These are phyloP conservation scores for Caloboletus inedulis DNA, from an alignment of 1,284 basidiomycete genomes.

Conservation along the genomic window DNA sequence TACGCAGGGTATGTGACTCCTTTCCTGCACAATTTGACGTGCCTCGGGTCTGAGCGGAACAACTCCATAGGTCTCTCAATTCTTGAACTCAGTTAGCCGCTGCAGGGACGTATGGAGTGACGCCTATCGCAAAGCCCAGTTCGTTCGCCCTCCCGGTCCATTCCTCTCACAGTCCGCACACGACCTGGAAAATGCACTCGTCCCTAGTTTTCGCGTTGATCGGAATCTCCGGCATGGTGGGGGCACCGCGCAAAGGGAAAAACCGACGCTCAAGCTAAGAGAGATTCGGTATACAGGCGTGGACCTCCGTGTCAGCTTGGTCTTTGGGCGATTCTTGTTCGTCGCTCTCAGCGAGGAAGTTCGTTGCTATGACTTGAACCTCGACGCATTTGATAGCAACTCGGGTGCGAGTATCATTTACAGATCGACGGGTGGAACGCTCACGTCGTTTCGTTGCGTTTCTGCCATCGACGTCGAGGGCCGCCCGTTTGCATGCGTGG, in stretches of 20 bases:
- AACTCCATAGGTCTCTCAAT: constrained; percentile 17
- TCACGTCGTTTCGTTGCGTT: constrained; percentile 12
- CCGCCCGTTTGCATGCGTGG: constrained; percentile 16
- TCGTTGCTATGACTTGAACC: constrained; percentile 20
- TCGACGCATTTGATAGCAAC: constrained; percentile 13
- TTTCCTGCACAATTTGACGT: not conserved
- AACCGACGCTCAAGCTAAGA: not conserved
- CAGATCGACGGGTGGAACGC: not conserved
- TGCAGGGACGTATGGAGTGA: constrained; percentile 16
- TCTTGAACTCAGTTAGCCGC: constrained; percentile 6
- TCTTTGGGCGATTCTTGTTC: constrained; percentile 22
- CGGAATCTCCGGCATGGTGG: constrained; percentile 4
- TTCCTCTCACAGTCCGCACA: constrained; percentile 14
- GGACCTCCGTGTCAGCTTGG: not conserved
- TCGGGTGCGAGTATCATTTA: constrained; percentile 15
- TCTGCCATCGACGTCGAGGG: constrained; percentile 20
- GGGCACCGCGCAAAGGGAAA: not conserved
- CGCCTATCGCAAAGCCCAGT: constrained; percentile 13
- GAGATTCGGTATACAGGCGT: constrained; percentile 16
- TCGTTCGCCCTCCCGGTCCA: constrained; percentile 21
- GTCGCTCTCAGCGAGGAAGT: constrained; percentile 16
- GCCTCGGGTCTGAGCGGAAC: not conserved
- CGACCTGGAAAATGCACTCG: constrained; percentile 15
- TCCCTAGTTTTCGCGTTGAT: constrained; percentile 7
- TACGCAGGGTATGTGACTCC: constrained; percentile 16